Conservation (phyloP, 495 filamentous ascomycete genomes). For the Neurospora hispaniola region DNA sequence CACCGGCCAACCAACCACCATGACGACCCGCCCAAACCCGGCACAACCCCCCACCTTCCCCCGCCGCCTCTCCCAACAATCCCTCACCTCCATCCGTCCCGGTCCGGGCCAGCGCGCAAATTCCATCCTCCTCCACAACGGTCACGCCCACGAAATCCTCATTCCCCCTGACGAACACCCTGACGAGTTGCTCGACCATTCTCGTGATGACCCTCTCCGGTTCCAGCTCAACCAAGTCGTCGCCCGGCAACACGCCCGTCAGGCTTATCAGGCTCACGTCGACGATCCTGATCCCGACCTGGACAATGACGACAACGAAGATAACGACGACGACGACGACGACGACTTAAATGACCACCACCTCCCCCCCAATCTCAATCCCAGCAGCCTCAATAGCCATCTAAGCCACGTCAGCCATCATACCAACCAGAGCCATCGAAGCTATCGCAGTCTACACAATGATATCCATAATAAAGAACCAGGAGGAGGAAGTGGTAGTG, state of each 20-base stretch:
- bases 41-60: neutral
- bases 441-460: neutral
- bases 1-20: neutral
- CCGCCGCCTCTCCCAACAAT: neutral
- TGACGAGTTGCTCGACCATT: neutral
- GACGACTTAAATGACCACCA: neutral
- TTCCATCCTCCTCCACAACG: neutral
- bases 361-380: neutral
- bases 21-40: neutral
- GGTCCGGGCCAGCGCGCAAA: neutral
- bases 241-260: too few species aligned
- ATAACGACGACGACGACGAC: neutral
- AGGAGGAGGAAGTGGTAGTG: neutral
- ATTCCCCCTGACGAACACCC: neutral
- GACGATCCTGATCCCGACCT: neutral
- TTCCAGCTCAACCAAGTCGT: neutral
- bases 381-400: neutral
- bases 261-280: neutral
- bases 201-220: neutral
- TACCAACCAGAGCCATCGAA: neutral
- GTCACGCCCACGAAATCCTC: neutral
- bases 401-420: neutral
- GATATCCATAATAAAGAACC: neutral
- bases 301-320: neutral
- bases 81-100: neutral